Conservation (phyloP, 2,329 filamentous ascomycete genomes). For the Diaporthe vexans region DNA sequence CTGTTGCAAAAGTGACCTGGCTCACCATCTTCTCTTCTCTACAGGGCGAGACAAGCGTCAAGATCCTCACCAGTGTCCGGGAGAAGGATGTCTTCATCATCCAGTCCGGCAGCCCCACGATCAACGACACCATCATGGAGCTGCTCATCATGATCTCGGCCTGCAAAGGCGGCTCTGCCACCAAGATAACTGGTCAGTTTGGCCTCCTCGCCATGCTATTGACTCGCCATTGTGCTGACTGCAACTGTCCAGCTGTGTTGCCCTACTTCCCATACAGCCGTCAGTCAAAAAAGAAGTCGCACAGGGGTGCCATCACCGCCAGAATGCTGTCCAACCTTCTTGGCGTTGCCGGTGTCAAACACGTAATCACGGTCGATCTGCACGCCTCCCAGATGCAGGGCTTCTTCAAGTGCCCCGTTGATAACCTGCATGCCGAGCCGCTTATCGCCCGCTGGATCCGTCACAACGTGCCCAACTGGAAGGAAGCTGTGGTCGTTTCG, state of each 20-base stretch:
- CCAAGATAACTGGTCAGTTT: conserved; percentile 87
- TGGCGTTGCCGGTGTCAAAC: conserved; percentile 92
- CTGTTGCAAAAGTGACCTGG: conserved; percentile 37
- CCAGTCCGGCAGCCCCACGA: conserved; percentile 94
- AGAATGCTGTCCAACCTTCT: conserved; percentile 97
- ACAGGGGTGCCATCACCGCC: conserved; percentile 95
- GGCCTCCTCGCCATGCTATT: conserved; percentile 5
- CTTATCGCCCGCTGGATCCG: conserved; percentile 96
- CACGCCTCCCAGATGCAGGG: conserved; percentile 99
- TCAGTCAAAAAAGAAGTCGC: conserved; percentile 99
- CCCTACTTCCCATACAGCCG: conserved; percentile 99
- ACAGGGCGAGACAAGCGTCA: conserved; percentile 78
- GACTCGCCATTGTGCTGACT: conserved; percentile 23
- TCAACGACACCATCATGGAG: conserved; percentile 99
- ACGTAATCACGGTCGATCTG: conserved; percentile 97
- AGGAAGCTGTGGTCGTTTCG: conserved; percentile 93
- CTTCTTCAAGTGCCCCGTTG: conserved; percentile 97
- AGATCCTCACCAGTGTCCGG: conserved; percentile 82
- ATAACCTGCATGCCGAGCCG: conserved; percentile 96
- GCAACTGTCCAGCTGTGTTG: conserved; percentile 74
- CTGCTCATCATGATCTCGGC: conserved; percentile 99
- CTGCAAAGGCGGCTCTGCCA: conserved; percentile 97
- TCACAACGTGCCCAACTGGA: conserved; percentile 88
- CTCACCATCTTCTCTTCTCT: conserved; percentile 44
- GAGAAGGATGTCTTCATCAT: conserved; percentile 99